Evolutionary conservation across 208 protist genomes (phyloP).

Genomic region (Trypanosoma boissoni): DNA sequence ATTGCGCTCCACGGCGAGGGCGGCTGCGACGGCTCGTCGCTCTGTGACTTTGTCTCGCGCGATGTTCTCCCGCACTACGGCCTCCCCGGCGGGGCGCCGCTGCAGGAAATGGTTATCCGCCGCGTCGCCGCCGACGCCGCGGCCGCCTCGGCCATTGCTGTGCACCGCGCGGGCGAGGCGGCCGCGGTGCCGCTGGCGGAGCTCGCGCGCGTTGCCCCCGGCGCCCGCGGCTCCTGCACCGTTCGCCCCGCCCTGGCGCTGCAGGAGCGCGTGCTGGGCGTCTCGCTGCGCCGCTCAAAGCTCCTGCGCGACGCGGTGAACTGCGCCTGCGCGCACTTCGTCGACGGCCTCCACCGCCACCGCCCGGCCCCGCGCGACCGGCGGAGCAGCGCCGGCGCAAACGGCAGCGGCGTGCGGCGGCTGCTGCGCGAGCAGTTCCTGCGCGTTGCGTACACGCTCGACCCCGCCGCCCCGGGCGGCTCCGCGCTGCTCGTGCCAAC

Average conservation of each 20-base stretch:
- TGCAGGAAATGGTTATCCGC: slow-evolving; percentile 49
- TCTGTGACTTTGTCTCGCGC: slow-evolving; percentile 63
- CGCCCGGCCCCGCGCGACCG: not conserved
- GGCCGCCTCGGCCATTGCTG: slow-evolving; percentile 10
- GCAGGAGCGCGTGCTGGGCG: slow-evolving; percentile 26
- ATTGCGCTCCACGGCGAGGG: slow-evolving; percentile 50
- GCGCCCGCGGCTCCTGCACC: slow-evolving; percentile 22
- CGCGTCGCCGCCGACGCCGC: slow-evolving; percentile 22
- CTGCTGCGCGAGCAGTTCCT: slow-evolving; percentile 30
- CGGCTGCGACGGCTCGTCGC: slow-evolving; percentile 47
- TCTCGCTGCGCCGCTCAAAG: slow-evolving; percentile 25
- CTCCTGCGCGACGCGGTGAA: slow-evolving; percentile 26
- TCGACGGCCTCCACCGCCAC: slow-evolving; percentile 32
- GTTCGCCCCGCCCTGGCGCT: slow-evolving; percentile 18
- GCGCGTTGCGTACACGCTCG: slow-evolving; percentile 31
- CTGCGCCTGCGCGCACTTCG: slow-evolving; percentile 43
- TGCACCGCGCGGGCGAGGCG: slow-evolving; percentile 4
- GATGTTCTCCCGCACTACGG: slow-evolving; percentile 65
- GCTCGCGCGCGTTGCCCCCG: slow-evolving; percentile 2
- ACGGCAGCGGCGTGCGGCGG: slow-evolving; percentile 19
- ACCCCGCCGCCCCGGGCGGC: too few species aligned
- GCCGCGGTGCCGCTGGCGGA: not conserved
- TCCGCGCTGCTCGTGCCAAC: slow-evolving; percentile 3
- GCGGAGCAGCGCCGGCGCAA: slow-evolving; percentile 21
- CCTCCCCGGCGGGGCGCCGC: slow-evolving; percentile 29